Percentiles rank a stretch among this genome's conserved stretches.
Conservation (phyloP, 2,329 filamentous ascomycete species). For the Dactylonectria macrodidyma region DNA sequence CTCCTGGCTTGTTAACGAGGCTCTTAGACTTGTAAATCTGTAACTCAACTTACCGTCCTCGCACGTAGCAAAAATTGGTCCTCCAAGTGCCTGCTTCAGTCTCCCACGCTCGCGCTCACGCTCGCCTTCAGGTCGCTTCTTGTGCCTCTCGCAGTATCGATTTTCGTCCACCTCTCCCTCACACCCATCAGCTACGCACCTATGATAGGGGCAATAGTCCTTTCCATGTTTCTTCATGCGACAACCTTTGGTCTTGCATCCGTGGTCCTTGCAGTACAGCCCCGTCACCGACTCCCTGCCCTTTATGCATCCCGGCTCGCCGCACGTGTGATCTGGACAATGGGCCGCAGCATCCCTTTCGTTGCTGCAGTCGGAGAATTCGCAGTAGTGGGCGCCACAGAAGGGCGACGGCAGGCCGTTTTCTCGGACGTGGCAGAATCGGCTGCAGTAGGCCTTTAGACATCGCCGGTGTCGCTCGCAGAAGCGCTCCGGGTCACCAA, state of each 20-base stretch:
- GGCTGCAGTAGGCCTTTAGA: constrained; percentile 38
- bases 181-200: constrained; percentile 48
- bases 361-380: constrained; percentile 45
- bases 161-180: constrained; percentile 37
- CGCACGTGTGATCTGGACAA: constrained; percentile 50
- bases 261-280: constrained; percentile 47
- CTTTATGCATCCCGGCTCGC: constrained; percentile 43
- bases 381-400: constrained; percentile 51
- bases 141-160: constrained; percentile 44
- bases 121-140: constrained; percentile 25
- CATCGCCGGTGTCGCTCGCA: constrained; percentile 51
- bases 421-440: constrained; percentile 47
- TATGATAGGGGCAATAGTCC: constrained; percentile 45
- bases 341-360: constrained; percentile 38
- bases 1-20: constrained; percentile 21
- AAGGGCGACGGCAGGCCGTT: constrained; percentile 43
- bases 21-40: no score
- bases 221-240: constrained; percentile 37
- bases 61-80: constrained; percentile 32
- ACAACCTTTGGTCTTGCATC: constrained; percentile 45
- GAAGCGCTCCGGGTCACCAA: constrained; percentile 40
- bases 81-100: constrained; percentile 32
- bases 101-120: constrained; percentile 25
- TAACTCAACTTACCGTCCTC: constrained; percentile 45
- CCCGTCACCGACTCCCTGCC: constrained; percentile 24